Percentiles rank a stretch among this genome's conserved stretches.
Conservation (phyloP, 345 rosid genomes). For the Hibiscus tridactylites region DNA sequence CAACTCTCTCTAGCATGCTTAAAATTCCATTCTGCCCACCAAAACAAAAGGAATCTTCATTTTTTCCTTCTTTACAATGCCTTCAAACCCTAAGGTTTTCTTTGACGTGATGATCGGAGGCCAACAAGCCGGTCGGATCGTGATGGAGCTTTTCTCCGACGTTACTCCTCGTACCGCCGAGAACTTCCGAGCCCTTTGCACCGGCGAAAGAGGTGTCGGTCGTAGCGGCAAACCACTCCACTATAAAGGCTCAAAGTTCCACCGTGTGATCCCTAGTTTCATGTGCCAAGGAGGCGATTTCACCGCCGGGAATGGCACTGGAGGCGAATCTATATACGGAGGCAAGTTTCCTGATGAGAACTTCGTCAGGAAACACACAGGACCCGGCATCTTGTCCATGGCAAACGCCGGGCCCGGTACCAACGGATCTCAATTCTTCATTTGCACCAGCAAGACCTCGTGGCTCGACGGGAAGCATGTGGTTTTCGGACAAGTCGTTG, state of each 20-base stretch:
- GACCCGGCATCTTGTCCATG: slow-evolving; percentile 68
- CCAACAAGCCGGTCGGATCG: slow-evolving; percentile 39
- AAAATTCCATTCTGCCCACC: neutral
- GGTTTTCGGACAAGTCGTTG: slow-evolving; percentile 62
- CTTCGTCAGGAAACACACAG: slow-evolving; percentile 71
- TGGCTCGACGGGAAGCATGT: slow-evolving; percentile 86
- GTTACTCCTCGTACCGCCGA: slow-evolving; percentile 49
- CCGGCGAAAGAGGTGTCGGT: slow-evolving; percentile 61
- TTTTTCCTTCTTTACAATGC: slow-evolving; percentile 11
- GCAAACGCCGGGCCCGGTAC: slow-evolving; percentile 70
- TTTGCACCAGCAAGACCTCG: slow-evolving; percentile 49
- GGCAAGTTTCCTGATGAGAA: slow-evolving; percentile 61
- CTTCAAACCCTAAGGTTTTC: slow-evolving; percentile 47
- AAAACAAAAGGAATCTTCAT: neutral
- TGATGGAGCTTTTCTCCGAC: slow-evolving; percentile 62
- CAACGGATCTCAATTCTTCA: slow-evolving; percentile 69
- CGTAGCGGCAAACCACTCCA: slow-evolving; percentile 61
- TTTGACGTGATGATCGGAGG: slow-evolving; percentile 53
- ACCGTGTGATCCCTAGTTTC: slow-evolving; percentile 70
- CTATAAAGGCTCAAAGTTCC: slow-evolving; percentile 70
- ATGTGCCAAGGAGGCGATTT: slow-evolving; percentile 92
- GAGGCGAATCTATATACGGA: slow-evolving; percentile 86
- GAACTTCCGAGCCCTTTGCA: slow-evolving; percentile 84
- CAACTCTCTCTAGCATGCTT: neutral
- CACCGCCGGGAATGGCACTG: slow-evolving; percentile 71